Evolutionary conservation across 2,329 filamentous ascomycete species (phyloP).

Genomic region (Xylaria sp.): DNA sequence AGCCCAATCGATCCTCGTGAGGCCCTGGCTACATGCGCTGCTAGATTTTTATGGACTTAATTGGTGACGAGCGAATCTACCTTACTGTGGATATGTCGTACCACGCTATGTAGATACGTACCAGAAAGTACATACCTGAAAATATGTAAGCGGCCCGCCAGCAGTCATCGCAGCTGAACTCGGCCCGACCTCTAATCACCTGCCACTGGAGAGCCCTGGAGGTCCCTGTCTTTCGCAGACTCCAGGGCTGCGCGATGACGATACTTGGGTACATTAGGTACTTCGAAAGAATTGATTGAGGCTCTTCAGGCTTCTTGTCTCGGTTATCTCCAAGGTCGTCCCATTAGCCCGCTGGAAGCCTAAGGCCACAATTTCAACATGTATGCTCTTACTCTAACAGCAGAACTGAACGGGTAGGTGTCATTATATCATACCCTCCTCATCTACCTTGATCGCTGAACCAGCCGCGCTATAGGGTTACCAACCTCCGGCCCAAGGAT

Average conservation of each 20-base stretch:
- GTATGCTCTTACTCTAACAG: conserved; percentile 68
- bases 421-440: background rate
- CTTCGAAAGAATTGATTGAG: background rate
- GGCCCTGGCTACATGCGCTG: background rate
- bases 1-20: conserved; percentile 18
- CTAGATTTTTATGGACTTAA: background rate
- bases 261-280: background rate
- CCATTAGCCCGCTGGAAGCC: conserved; percentile 1
- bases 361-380: conserved; percentile 44
- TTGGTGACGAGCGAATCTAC: background rate
- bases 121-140: too few species aligned
- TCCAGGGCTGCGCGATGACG: too few species aligned
- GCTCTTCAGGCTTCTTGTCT: background rate
- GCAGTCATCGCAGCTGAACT: too few species aligned
- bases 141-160: too few species aligned
- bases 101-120: too few species aligned
- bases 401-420: conserved; percentile 68
- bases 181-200: too few species aligned
- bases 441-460: background rate
- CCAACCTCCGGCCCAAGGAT: conserved; percentile 83
- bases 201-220: too few species aligned
- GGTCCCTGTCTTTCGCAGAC: too few species aligned
- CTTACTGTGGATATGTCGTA: too few species aligned
- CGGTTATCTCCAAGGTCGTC: background rate
- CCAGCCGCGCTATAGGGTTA: conserved; percentile 65